Evolutionary conservation across 768 basidiomycete species (phyloP).

Genomic region (Termitomyces bulborhizus): DNA sequence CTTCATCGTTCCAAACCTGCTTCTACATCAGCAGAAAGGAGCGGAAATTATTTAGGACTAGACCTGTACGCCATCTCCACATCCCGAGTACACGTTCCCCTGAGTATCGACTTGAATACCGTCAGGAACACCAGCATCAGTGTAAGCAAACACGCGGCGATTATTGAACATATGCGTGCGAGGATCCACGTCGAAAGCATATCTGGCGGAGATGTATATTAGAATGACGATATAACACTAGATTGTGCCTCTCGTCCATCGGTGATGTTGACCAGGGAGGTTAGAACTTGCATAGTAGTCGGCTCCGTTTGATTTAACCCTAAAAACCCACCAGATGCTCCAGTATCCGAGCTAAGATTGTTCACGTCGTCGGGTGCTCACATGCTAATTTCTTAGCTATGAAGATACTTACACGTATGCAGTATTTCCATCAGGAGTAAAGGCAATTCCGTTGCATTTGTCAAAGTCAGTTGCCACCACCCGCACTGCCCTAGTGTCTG

Average conservation of each 20-base stretch:
- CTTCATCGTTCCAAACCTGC: constrained; percentile 50
- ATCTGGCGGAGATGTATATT: constrained; percentile 29
- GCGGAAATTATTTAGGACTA: constrained; percentile 4
- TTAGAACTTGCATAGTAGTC: constrained; percentile 43
- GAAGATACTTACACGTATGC: constrained; percentile 49
- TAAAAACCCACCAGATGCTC: constrained; percentile 33
- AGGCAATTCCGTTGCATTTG: constrained; percentile 69
- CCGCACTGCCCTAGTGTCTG: constrained; percentile 53
- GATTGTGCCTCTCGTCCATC: not conserved
- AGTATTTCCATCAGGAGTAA: constrained; percentile 55
- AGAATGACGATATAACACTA: not conserved
- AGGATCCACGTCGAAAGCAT: constrained; percentile 62
- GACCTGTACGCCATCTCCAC: constrained; percentile 67
- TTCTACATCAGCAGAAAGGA: not conserved
- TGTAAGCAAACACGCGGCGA: constrained; percentile 61
- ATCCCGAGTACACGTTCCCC: constrained; percentile 64
- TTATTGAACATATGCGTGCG: constrained; percentile 47
- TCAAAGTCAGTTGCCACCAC: constrained; percentile 76
- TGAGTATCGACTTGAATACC: constrained; percentile 58
- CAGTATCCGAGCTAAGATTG: constrained; percentile 43
- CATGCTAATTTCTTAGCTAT: not conserved
- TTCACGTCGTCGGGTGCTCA: not conserved
- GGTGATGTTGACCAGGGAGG: not conserved
- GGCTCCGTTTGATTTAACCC: constrained; percentile 53
- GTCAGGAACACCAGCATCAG: constrained; percentile 61